phyloP scores from a whole-genome alignment of 1,139 yeast species.

The Taphrina pruni region DNA sequence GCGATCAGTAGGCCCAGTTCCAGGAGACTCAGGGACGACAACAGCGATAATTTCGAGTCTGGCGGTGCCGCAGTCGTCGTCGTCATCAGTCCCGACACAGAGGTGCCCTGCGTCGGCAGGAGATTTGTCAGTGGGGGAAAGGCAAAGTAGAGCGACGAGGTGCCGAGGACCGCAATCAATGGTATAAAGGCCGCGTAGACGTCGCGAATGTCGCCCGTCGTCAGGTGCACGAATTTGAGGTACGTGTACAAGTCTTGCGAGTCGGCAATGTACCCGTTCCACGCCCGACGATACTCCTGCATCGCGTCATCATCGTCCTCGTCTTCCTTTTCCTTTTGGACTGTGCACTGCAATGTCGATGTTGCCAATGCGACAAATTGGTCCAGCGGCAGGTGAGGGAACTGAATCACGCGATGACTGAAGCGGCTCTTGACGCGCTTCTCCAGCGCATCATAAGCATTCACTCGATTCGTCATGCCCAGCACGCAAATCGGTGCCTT shows the following conservation, averaged over 20 bases:
- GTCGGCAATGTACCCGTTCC: conserved; percentile 61
- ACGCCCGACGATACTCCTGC: conserved; percentile 52
- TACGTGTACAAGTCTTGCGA: conserved; percentile 28
- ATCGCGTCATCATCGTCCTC: conserved; percentile 43
- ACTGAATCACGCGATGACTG: conserved; percentile 73
- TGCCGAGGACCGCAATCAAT: conserved; percentile 16
- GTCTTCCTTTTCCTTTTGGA: too few relatives aligned
- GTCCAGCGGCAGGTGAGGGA: conserved; percentile 56
- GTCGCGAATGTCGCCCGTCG: conserved; percentile 44
- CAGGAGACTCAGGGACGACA: conserved; percentile 44
- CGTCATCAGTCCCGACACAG: background rate
- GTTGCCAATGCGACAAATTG: conserved; percentile 51
- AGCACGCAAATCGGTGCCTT: conserved; percentile 78
- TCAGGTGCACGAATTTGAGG: conserved; percentile 44
- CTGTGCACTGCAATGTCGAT: conserved; percentile 39
- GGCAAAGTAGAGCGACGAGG: conserved; percentile 16
- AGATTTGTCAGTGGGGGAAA: conserved; percentile 3
- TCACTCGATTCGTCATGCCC: conserved; percentile 76
- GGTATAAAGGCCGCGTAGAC: conserved; percentile 31
- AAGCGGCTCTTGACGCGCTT: conserved; percentile 90
- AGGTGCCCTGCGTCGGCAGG: background rate
- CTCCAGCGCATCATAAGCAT: conserved; percentile 78
- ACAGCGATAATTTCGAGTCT: conserved; percentile 25
- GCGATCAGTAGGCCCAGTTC: conserved; percentile 60
- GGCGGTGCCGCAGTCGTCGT: background rate